phyloP scores from a whole-genome alignment of 2,329 filamentous ascomycete genomes.

The Myriosclerotinia curreyana region DNA sequence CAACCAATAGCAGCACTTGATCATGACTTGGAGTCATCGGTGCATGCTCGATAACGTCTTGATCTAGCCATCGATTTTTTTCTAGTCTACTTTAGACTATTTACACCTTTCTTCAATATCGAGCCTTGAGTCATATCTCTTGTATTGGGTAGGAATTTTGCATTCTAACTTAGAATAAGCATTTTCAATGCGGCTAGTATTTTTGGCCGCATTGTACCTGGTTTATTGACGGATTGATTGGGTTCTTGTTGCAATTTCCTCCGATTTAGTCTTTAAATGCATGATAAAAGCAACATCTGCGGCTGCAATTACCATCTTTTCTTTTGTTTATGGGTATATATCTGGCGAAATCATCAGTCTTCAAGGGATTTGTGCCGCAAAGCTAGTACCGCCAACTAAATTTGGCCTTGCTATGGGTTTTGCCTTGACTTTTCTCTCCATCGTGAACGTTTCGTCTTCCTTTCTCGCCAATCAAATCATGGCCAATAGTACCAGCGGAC shows the following conservation, averaged over 20 bases:
- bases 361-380: conserved; percentile 30
- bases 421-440: conserved; percentile 29
- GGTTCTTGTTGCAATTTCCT: conserved; percentile 13
- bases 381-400: conserved; percentile 26
- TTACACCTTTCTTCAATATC: conserved; percentile 50
- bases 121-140: conserved; percentile 43
- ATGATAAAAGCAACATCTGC: conserved; percentile 17
- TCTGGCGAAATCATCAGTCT: conserved; percentile 34
- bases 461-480: neutral
- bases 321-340: conserved; percentile 19
- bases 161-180: conserved; percentile 50
- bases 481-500: conserved; percentile 21
- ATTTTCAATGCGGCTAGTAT: conserved; percentile 44
- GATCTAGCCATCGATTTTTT: conserved; percentile 31
- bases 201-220: conserved; percentile 5
- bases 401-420: conserved; percentile 31
- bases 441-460: conserved; percentile 24
- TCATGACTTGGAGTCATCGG: conserved; percentile 25
- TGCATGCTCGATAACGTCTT: conserved; percentile 28
- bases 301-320: conserved; percentile 8
- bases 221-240: neutral
- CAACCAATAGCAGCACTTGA: conserved; percentile 8
- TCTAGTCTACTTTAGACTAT: conserved; percentile 43
- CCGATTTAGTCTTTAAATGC: conserved; percentile 9
- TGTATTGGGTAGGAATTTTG: conserved; percentile 47